Base-by-base conservation (phyloP, 768 basidiomycete species). In the Sistotremastrum suecicum region DNA sequence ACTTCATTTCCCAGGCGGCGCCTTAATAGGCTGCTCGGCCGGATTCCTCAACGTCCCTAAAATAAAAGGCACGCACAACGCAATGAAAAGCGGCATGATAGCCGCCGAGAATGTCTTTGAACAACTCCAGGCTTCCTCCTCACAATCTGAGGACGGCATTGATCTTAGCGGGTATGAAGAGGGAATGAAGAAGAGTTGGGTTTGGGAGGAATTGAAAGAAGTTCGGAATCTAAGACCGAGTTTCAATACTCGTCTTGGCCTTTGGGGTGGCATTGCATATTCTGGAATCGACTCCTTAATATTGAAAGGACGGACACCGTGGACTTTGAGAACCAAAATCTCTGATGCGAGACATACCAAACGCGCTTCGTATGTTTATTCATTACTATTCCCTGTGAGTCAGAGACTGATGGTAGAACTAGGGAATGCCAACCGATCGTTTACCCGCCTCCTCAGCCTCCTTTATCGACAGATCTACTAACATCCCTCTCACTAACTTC, bases 51-150 rank as follows among this genome's bases (percentile, higher is more conserved):
- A 98, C 64, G 74, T 95, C 7, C 83, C 92, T 9, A 98, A 95
- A 65, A 98, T 99, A 64, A 98, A 98, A 59, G 94, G 94, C 9
- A 94, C 92, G 0, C 95, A 98, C 60, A 98, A 92, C 49, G 91
- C 94, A 3, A 98, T 99, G 95, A 92, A 98, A 71, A 88, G 83
- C 35, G 95, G 95, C 31, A 97, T 97, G 83, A 70, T 98, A 12
- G 94, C 91, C 31, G 94, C 89, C 1, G 92, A 99, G 60, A 72
- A 85, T 0, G 87, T 87, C 0, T 90, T 70, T 53, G 70, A 78
- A 4, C 73, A 73, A 3, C 63, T 94, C 42, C 62, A 66, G 5
- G 46, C 61, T 7, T 48, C 48, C 20, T 56, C 55, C 28, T 53
- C 55, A 20, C 54, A 44, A 1, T 41, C 49, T 9, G 61, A 59